Evolutionary conservation across 2,329 filamentous ascomycete genomes (phyloP).

Genomic region (Parafenestella ontariensis): DNA sequence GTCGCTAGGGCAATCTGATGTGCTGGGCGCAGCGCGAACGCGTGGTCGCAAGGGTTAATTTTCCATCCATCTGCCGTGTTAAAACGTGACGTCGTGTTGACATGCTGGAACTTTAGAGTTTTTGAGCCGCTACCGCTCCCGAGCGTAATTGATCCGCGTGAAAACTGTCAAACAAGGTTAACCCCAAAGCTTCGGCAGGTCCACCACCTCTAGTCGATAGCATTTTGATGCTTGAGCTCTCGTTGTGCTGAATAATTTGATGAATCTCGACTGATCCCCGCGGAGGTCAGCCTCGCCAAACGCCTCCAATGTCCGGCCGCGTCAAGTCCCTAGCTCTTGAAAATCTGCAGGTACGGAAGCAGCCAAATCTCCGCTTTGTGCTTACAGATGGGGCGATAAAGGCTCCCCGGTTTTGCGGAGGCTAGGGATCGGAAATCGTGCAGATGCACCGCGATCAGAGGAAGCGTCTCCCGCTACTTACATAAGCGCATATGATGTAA

Average conservation of each 20-base stretch:
- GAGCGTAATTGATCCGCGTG: slow-evolving; percentile 5
- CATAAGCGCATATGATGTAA: too few relatives aligned
- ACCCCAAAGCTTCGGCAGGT: slow-evolving; percentile 1
- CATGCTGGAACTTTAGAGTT: slow-evolving; percentile 26
- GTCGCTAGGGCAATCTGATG: slow-evolving; percentile 9
- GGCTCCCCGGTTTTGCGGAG: background rate
- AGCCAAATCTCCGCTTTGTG: slow-evolving; percentile 11
- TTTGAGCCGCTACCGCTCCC: slow-evolving; percentile 32
- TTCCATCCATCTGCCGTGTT: slow-evolving; percentile 20
- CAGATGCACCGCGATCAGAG: too few relatives aligned
- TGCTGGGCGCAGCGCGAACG: slow-evolving; percentile 20
- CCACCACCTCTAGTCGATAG: background rate
- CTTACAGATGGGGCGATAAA: background rate
- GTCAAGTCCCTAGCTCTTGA: background rate
- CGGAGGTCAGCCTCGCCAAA: background rate
- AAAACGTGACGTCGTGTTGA: slow-evolving; percentile 45
- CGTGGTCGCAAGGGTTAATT: slow-evolving; percentile 19
- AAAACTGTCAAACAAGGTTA: slow-evolving; percentile 3
- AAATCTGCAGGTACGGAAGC: slow-evolving; percentile 12
- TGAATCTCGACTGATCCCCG: background rate
- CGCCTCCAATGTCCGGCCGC: background rate
- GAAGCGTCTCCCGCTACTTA: too few relatives aligned
- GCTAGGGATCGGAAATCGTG: background rate
- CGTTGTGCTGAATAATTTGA: background rate
- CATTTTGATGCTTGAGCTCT: background rate